Evolutionary conservation across 108 stramenopile genomes (phyloP).

Genomic region (Conticribra weissflogii): DNA sequence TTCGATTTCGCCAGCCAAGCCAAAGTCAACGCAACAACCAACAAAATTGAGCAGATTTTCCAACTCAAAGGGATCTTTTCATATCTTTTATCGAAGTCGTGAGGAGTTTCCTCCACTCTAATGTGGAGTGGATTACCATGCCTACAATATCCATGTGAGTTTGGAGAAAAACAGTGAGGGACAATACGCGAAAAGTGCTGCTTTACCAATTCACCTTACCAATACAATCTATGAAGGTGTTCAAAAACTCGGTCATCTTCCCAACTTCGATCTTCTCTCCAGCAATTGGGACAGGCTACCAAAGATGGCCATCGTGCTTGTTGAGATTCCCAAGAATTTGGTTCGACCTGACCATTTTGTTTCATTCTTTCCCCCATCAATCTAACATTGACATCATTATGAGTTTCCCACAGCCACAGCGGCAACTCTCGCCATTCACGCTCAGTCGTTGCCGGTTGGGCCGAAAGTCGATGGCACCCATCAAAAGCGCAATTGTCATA

Average conservation of each 20-base stretch:
- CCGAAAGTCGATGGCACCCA: slow-evolving; percentile 71
- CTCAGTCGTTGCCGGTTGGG: slow-evolving; percentile 38
- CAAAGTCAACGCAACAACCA: not conserved
- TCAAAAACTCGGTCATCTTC: slow-evolving; percentile 43
- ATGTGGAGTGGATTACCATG: not conserved
- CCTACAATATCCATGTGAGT: too few relatives aligned
- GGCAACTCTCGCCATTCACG: slow-evolving; percentile 72
- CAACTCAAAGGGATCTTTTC: not conserved
- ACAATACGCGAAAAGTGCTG: too few relatives aligned
- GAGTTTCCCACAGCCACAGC: slow-evolving; percentile 78
- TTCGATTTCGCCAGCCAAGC: not conserved
- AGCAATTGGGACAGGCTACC: slow-evolving; percentile 42
- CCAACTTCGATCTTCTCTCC: slow-evolving; percentile 50
- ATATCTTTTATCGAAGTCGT: not conserved
- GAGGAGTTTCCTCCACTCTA: not conserved
- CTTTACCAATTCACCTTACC: too few relatives aligned
- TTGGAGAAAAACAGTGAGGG: too few relatives aligned
- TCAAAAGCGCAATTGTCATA: slow-evolving; percentile 75
- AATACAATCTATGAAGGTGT: slow-evolving; percentile 22
- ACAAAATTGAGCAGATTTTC: not conserved
- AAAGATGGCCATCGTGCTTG: slow-evolving; percentile 46
- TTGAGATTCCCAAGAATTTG: slow-evolving; percentile 36
- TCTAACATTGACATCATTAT: slow-evolving; percentile 83
- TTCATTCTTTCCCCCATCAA: slow-evolving; percentile 60
- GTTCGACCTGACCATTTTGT: slow-evolving; percentile 9